Percentiles rank a stretch among this genome's conserved stretches.
These are phyloP conservation scores for Apiospora hydei DNA, from an alignment of 2,329 filamentous ascomycete species.

Conservation along the genomic window DNA sequence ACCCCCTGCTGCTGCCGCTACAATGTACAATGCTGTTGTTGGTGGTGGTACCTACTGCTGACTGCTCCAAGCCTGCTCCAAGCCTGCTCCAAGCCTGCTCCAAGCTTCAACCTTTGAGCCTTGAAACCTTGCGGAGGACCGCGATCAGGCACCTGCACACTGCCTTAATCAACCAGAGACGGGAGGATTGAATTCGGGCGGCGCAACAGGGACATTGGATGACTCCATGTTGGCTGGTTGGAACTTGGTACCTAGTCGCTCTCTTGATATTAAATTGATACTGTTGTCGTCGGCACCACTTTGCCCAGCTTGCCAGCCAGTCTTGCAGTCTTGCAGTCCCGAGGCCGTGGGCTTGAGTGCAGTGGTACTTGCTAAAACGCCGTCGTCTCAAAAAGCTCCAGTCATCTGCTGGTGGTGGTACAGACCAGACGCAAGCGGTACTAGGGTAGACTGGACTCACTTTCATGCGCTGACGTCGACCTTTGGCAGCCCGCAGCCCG, in stretches of 20 bases:
- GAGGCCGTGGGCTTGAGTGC: not conserved
- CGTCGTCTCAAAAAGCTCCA: conserved; percentile 20
- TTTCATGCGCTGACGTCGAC: conserved; percentile 60
- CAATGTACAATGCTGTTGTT: not conserved
- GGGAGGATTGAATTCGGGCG: not conserved
- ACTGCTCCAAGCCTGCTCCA: not conserved
- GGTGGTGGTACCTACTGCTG: not conserved
- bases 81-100: not conserved
- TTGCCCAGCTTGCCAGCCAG: not conserved
- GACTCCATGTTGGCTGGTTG: not conserved
- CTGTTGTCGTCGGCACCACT: not conserved
- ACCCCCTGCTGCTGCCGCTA: conserved; percentile 2
- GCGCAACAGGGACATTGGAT: not conserved
- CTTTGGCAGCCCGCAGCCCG: conserved; percentile 31
- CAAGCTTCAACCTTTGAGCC: conserved; percentile 10
- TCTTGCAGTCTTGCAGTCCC: not conserved
- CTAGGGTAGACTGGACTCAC: conserved; percentile 20
- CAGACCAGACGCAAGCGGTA: not conserved
- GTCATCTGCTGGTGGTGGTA: conserved; percentile 4
- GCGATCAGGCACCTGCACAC: not conserved
- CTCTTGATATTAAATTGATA: not conserved
- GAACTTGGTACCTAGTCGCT: not conserved
- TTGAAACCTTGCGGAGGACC: not conserved
- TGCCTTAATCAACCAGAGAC: conserved; percentile 4
- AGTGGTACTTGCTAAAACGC: not conserved